Percentiles rank a stretch among this genome's conserved stretches.
Evolutionary conservation across 2,329 filamentous ascomycete species (phyloP).

Genomic region (Calonectria hongkongensis): DNA sequence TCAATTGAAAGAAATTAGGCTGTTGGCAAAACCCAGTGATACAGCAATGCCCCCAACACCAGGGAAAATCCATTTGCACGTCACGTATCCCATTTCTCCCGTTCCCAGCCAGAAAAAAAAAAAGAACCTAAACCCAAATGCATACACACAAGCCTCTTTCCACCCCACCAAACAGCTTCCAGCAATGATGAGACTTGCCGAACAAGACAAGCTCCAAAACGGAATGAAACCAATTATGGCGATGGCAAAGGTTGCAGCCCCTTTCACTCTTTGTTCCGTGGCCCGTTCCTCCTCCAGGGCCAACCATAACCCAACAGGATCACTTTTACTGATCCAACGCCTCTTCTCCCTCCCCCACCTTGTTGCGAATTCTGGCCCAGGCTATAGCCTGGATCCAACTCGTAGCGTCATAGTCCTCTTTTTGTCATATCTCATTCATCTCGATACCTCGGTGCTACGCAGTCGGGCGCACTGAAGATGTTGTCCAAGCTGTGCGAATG

Average conservation of each 20-base stretch:
- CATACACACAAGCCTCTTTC: constrained; percentile 44
- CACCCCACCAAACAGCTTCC: constrained; percentile 44
- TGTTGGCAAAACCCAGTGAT: constrained; percentile 41
- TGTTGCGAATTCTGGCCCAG: constrained; percentile 34
- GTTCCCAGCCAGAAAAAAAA: constrained; percentile 37
- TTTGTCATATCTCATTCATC: constrained; percentile 45
- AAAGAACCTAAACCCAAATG: constrained; percentile 38
- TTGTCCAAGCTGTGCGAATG: constrained; percentile 29
- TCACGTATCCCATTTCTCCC: constrained; percentile 46
- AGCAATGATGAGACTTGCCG: constrained; percentile 41
- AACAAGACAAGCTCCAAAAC: constrained; percentile 45
- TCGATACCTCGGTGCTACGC: constrained; percentile 21
- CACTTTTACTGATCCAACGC: constrained; percentile 39
- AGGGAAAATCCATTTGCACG: constrained; percentile 45
- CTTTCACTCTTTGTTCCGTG: constrained; percentile 29
- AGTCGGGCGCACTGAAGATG: constrained; percentile 32
- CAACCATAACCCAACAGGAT: constrained; percentile 24
- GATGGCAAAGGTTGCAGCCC: constrained; percentile 35
- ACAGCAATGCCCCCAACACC: constrained; percentile 51
- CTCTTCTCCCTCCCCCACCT: constrained; percentile 4
- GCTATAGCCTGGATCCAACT: constrained; percentile 45
- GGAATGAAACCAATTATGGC: constrained; percentile 42
- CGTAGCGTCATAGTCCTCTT: constrained; percentile 46
- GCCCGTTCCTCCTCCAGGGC: constrained; percentile 13
- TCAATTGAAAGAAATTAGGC: constrained; percentile 37